Evolutionary conservation across 2,329 filamentous ascomycete species (phyloP), one percentile per base, ranked within the genome.

Genomic region (Sporothrix sp.): DNA sequence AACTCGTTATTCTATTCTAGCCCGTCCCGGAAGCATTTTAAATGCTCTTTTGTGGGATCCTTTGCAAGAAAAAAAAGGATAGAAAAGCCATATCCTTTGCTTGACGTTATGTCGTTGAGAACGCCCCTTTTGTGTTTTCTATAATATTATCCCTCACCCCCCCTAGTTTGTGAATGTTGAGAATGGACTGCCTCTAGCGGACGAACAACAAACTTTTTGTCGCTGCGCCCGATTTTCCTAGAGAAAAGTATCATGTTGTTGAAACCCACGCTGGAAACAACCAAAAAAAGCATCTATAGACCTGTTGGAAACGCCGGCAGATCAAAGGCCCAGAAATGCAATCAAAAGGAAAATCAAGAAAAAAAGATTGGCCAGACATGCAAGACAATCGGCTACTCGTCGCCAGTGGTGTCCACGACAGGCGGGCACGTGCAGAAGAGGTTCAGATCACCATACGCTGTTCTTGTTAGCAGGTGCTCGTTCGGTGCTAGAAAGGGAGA

Each of bases 341-440:
- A 28, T n/a, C n/a, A 20, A 38, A 48, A 33, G 16, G 27, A 25
- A 50, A 37, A 18, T 38, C 56, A 21, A 55, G 59, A 13, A 20
- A 33, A 16, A 23, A 27, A 21, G 8, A 28, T n/a, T n/a, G n/a
- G n/a, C n/a, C n/a, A n/a, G n/a, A n/a, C n/a, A 25, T 23, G 4
- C 55, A 11, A 8, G 32, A 16, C 14, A 9, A 40, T 28, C 25
- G 25, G 10, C 25, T 42, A 51, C 30, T 46, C 33, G 5, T 53
- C 63, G 21, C 61, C 63, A 1, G 70, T 75, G 14, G 73, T 76
- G 57, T 77, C 74, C 66, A 88, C 85, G 7, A 95, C 86, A 0
- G 90, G 88, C 35, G 87, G 85, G 66, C 90, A 96, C 9, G 88
- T 94, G 74, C 90, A 96, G 76, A 95, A 95, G 54, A 96, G 79